Evolutionary conservation across 2,329 filamentous ascomycete genomes (phyloP).

Genomic region (Aureobasidium sp.): DNA sequence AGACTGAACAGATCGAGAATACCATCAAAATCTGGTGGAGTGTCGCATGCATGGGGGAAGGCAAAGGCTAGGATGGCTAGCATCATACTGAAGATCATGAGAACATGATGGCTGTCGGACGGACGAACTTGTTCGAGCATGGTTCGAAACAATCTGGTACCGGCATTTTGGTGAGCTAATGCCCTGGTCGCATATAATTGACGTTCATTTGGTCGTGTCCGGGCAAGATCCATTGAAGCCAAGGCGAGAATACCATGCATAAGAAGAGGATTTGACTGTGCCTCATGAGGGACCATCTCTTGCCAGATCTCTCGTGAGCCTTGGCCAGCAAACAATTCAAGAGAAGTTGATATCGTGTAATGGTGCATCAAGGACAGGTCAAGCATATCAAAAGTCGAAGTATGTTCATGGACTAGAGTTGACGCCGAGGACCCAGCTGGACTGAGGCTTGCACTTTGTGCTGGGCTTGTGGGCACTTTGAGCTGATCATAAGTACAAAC

Average conservation of each 20-base stretch:
- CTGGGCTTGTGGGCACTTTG: conserved; percentile 8
- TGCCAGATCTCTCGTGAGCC: conserved; percentile 19
- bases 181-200: conserved; percentile 22
- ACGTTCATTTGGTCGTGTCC: conserved; percentile 6
- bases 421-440: background rate
- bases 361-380: conserved; percentile 26
- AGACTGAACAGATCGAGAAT: conserved; percentile 24
- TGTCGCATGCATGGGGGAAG: conserved; percentile 20
- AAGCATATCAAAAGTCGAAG: conserved; percentile 21
- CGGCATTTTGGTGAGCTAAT: conserved; percentile 25
- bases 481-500: conserved; percentile 20
- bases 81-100: conserved; percentile 24
- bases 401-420: conserved; percentile 7
- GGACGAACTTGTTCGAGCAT: conserved; percentile 18
- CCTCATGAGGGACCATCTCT: conserved; percentile 5
- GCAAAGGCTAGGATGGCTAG: conserved; percentile 24
- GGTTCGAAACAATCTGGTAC: conserved; percentile 23
- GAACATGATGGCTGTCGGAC: conserved; percentile 17
- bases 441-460: background rate
- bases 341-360: conserved; percentile 23
- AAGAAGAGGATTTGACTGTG: conserved; percentile 5
- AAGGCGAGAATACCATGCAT: conserved; percentile 14
- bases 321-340: conserved; percentile 19
- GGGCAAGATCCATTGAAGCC: conserved; percentile 8
- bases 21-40: conserved; percentile 21